Conservation (phyloP, 2,329 filamentous ascomycete genomes). For the Phaeomoniella chlamydospora region DNA sequence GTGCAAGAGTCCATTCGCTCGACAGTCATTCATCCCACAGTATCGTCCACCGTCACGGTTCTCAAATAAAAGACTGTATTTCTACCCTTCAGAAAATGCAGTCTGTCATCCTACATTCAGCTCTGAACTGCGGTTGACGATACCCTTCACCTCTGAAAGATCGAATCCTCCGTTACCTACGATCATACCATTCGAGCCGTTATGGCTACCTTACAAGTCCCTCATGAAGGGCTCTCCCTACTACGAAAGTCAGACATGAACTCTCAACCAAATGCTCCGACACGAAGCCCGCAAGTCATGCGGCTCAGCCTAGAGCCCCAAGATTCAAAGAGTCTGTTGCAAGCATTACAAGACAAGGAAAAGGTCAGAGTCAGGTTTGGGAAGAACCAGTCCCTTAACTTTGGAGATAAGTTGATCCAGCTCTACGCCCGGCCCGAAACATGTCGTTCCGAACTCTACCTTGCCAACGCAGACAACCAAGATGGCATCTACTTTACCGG, state of each 20-base stretch:
- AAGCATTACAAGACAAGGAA: slow-evolving; percentile 16
- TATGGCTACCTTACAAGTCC: background rate
- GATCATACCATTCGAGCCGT: too few species aligned
- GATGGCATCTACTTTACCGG: slow-evolving; percentile 40
- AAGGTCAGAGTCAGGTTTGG: slow-evolving; percentile 30
- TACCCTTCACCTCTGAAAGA: too few species aligned
- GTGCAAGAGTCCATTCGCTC: too few species aligned
- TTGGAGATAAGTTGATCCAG: slow-evolving; percentile 40
- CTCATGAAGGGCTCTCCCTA: background rate
- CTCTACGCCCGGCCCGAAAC: slow-evolving; percentile 38
- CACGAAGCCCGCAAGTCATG: background rate
- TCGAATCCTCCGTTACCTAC: too few species aligned
- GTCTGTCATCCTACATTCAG: too few species aligned
- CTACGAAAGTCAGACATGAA: background rate
- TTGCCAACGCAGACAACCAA: slow-evolving; percentile 23
- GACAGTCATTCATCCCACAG: too few species aligned
- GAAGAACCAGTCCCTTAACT: slow-evolving; percentile 39
- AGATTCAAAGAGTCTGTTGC: background rate
- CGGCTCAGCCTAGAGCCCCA: background rate
- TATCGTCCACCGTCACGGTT: too few species aligned
- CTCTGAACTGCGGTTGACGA: too few species aligned
- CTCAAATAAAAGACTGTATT: too few species aligned
- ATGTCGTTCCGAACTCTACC: slow-evolving; percentile 44
- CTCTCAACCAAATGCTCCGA: background rate
- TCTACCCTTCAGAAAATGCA: too few species aligned